Conservation (phyloP, 139 green algal species). For the Yamagishiella unicocca region DNA sequence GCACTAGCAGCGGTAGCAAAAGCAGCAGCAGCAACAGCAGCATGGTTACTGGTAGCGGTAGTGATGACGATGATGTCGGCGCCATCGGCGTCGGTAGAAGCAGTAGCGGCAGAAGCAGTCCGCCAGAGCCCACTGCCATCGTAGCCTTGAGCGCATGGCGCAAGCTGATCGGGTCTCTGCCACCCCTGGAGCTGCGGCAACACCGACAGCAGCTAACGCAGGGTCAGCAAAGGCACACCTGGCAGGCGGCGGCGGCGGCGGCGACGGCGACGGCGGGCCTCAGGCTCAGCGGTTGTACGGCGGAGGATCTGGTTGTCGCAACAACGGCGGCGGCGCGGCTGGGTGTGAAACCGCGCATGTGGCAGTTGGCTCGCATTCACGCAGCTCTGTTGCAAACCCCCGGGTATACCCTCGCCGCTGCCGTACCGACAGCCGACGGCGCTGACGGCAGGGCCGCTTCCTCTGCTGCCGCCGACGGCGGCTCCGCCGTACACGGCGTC, state of each 20-base stretch:
- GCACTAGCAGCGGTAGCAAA: background rate
- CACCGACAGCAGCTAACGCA: background rate
- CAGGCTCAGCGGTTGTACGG: background rate
- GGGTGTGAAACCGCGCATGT: background rate
- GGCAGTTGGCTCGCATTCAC: slow-evolving; percentile 5
- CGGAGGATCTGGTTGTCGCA: slow-evolving; percentile 2
- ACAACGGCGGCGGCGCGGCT: background rate
- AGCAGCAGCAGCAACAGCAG: background rate
- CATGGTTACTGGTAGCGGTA: background rate
- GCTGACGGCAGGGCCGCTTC: background rate
- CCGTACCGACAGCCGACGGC: background rate
- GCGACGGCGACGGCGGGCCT: background rate
- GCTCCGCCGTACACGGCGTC: background rate
- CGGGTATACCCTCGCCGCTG: background rate
- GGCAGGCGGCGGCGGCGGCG: background rate
- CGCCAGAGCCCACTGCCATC: background rate
- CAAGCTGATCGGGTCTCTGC: background rate
- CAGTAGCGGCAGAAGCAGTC: background rate
- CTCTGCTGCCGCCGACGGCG: background rate
- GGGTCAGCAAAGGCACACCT: background rate
- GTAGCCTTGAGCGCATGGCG: background rate
- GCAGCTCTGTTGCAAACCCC: background rate
- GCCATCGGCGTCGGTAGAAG: background rate
- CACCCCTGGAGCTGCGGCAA: background rate
- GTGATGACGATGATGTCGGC: background rate